A percentile compares a stretch with the other conserved stretches of the same genome.
Conservation (phyloP, 1,284 basidiomycete species). For the Puccinia novopanici region DNA sequence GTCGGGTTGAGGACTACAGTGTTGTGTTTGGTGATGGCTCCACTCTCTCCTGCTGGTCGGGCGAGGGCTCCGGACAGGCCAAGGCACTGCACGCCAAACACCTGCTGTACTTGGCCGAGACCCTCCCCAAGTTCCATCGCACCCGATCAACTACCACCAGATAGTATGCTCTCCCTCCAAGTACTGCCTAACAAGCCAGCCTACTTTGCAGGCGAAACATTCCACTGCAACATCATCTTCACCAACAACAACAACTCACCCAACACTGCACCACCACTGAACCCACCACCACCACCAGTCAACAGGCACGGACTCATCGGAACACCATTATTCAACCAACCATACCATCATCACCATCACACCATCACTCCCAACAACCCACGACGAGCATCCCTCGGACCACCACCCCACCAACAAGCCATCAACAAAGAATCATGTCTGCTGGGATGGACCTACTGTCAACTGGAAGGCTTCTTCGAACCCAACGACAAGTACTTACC, state of each 20-base stretch:
- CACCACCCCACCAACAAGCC: background rate
- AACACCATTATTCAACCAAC: background rate
- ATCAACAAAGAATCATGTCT: background rate
- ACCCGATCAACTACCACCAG: background rate
- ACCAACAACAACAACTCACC: constrained; percentile 2
- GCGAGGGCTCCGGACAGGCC: constrained; percentile 36
- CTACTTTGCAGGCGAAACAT: constrained; percentile 45
- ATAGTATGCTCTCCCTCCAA: background rate
- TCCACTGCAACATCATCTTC: constrained; percentile 31
- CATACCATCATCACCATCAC: too few species aligned
- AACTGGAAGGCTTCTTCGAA: constrained; percentile 33
- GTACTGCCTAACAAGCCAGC: constrained; percentile 31
- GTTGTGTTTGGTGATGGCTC: constrained; percentile 45
- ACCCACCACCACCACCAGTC: background rate
- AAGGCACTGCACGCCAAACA: constrained; percentile 44
- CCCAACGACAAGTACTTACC: background rate
- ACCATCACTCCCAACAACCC: background rate
- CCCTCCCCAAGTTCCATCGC: constrained; percentile 47
- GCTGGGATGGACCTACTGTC: constrained; percentile 45
- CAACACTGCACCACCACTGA: background rate
- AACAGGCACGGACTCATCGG: constrained; percentile 12
- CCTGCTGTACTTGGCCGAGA: constrained; percentile 36
- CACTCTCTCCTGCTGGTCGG: constrained; percentile 10
- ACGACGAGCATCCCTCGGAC: background rate
- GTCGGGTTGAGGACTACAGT: background rate